Evolutionary conservation across 768 basidiomycete genomes (phyloP), one percentile per base, ranked within the genome.

Genomic region (Agaricus sinodeliciosus): DNA sequence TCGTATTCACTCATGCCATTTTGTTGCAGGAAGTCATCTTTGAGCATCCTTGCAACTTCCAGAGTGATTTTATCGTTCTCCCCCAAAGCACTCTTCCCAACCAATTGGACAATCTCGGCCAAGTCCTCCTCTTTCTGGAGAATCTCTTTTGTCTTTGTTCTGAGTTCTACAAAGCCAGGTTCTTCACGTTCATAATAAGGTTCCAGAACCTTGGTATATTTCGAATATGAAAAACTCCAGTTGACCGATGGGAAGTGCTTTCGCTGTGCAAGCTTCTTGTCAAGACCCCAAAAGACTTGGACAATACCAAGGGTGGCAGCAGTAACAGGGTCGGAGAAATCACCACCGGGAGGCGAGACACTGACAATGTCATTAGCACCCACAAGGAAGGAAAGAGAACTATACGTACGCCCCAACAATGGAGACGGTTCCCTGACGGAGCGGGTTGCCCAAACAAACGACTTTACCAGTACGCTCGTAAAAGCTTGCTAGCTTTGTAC

Each of bases 231-330:
- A n/a, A 96, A 74, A 59, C 86, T 96, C 96, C 96, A 99, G 73
- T 99, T 97, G 68, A 99, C 95, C n/a, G 94, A 96, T 1, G 96
- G 96, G 80, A 99, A 99, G 67, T 99, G 94, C 69, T 99, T 98
- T 57, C 95, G 82, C 67, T 98, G 96, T 2, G 96, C 96, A 55
- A 98, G 84, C 67, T 95, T 94, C 84, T 99, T 99, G 73, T 98
- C 96, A 25, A 99, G 81, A 68, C 96, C 96, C 96, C 96, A 99
- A 81, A 99, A 99, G 59, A 98, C 96, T 64, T 98, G 96, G 9
- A 99, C 96, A 65, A 99, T 99, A 75, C 94, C 84, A 51, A 99
- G 87, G 3, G 96, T 99, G 34, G 96, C 91, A 42, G 94, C 85
- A 7, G 95, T 98, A 55, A 99, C 96, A 34, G 96, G 96, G 69